Percentiles rank a stretch among this genome's conserved stretches.
Conservation (phyloP, 805 yeast species). For the Candida arabinofermentans region DNA sequence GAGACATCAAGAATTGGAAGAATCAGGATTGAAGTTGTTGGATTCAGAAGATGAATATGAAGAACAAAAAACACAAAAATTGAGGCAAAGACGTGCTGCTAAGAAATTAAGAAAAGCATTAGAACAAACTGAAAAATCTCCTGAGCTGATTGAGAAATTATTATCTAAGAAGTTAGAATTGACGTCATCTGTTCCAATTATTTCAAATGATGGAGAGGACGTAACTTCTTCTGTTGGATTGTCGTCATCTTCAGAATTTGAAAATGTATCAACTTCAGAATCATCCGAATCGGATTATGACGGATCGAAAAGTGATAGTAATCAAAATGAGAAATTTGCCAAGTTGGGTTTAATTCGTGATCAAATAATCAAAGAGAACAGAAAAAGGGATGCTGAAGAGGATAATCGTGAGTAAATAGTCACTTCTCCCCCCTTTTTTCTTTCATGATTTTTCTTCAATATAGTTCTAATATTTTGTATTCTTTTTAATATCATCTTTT, state of each 20-base stretch:
- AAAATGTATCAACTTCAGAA: slow-evolving; percentile 16
- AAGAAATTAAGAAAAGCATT: slow-evolving; percentile 25
- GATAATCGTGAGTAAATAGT: background rate
- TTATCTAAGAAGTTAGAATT: slow-evolving; percentile 39
- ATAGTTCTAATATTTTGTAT: background rate
- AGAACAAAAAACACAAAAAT: slow-evolving; percentile 43
- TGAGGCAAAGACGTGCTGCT: slow-evolving; percentile 39
- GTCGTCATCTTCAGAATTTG: slow-evolving; percentile 28
- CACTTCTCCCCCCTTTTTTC: background rate
- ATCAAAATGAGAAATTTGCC: background rate
- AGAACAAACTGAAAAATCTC: slow-evolving; percentile 9
- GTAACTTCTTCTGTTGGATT: slow-evolving; percentile 28
- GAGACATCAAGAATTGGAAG: slow-evolving; percentile 18
- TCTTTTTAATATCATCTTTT: background rate
- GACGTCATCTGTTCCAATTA: slow-evolving; percentile 48
- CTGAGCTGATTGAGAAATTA: slow-evolving; percentile 34
- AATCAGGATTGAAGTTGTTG: slow-evolving; percentile 2
- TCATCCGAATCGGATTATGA: slow-evolving; percentile 16
- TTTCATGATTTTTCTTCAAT: too few relatives aligned
- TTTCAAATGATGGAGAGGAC: slow-evolving; percentile 39
- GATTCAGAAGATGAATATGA: slow-evolving; percentile 45
- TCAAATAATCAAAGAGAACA: slow-evolving; percentile 27
- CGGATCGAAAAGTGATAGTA: background rate
- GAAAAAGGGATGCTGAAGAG: slow-evolving; percentile 20
- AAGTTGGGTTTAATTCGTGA: slow-evolving; percentile 23